A percentile compares a stretch with the other conserved stretches of the same genome.
phyloP scores from a whole-genome alignment of 164 flowering plant genomes.

The Euptelea pleiosperma region DNA sequence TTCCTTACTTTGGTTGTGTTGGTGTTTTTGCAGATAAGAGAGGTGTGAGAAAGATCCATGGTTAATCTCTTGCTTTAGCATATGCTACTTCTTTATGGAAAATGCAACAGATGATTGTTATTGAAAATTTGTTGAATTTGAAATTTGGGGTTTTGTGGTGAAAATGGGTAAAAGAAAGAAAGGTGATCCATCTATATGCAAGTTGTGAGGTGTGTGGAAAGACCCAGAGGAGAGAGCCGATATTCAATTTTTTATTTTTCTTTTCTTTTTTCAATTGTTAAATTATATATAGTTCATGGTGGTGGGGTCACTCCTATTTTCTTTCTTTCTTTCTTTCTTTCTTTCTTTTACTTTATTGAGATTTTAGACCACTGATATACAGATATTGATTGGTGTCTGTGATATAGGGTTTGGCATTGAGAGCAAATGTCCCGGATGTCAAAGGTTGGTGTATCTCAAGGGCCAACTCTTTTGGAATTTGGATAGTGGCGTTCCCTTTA shows the following conservation, averaged over 20 bases:
- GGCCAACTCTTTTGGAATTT: neutral
- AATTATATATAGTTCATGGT: slow-evolving; percentile 17
- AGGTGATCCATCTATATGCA: neutral
- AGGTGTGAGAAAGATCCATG: neutral
- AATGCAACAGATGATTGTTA: slow-evolving; percentile 8
- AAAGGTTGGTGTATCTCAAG: slow-evolving; percentile 8
- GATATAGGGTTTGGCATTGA: too few species aligned
- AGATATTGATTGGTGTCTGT: slow-evolving; percentile 10
- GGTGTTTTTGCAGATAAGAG: slow-evolving; percentile 26
- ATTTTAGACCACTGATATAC: neutral
- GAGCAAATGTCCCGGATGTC: too few species aligned
- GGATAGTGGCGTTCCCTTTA: too few species aligned
- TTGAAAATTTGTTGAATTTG: slow-evolving; percentile 1
- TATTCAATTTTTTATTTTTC: neutral
- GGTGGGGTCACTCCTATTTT: slow-evolving; percentile 4
- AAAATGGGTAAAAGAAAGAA: neutral
- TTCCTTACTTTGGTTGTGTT: slow-evolving; percentile 1
- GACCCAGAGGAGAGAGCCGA: neutral
- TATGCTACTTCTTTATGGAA: slow-evolving; percentile 6
- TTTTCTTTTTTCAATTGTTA: neutral
- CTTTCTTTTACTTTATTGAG: too few species aligned
- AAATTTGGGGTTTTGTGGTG: slow-evolving; percentile 3
- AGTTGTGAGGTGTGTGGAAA: too few species aligned
- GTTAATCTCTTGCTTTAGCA: neutral
- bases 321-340: slow-evolving; percentile 1